Conservation (phyloP, 2,329 filamentous ascomycete species). For the Xylariaceae sp. region DNA sequence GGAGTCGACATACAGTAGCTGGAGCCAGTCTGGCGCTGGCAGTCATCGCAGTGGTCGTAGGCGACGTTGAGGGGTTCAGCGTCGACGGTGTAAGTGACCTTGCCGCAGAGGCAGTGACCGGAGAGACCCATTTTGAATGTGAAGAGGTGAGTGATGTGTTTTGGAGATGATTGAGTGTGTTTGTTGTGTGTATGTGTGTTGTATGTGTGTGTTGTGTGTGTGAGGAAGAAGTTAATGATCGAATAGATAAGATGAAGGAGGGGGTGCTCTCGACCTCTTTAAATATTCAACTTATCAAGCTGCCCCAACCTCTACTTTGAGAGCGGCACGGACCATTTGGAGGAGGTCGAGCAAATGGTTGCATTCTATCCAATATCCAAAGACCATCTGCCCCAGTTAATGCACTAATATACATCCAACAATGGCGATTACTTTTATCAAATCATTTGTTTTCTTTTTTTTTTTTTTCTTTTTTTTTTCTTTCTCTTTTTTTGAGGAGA, state of each 20-base stretch:
- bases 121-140: constrained; percentile 54
- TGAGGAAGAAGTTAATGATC: background rate
- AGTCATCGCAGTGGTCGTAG: constrained; percentile 69
- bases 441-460: constrained; percentile 3
- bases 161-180: constrained; percentile 2
- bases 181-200: background rate
- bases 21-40: constrained; percentile 63
- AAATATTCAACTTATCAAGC: constrained; percentile 4
- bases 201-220: background rate
- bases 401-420: too few relatives aligned
- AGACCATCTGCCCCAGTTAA: too few relatives aligned
- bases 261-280: constrained; percentile 8
- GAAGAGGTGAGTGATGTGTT: background rate
- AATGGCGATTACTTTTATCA: constrained; percentile 6
- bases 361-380: too few relatives aligned
- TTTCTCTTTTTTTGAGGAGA: too few relatives aligned
- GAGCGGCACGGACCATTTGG: background rate
- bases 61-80: constrained; percentile 39
- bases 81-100: constrained; percentile 60
- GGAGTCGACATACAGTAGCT: constrained; percentile 53
- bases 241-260: background rate
- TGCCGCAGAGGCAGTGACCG: constrained; percentile 66
- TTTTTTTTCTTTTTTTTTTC: too few relatives aligned
- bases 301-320: background rate
- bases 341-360: constrained; percentile 5